phyloP scores from a whole-genome alignment of 495 filamentous ascomycete genomes.

The Penicillium cinerascens region DNA sequence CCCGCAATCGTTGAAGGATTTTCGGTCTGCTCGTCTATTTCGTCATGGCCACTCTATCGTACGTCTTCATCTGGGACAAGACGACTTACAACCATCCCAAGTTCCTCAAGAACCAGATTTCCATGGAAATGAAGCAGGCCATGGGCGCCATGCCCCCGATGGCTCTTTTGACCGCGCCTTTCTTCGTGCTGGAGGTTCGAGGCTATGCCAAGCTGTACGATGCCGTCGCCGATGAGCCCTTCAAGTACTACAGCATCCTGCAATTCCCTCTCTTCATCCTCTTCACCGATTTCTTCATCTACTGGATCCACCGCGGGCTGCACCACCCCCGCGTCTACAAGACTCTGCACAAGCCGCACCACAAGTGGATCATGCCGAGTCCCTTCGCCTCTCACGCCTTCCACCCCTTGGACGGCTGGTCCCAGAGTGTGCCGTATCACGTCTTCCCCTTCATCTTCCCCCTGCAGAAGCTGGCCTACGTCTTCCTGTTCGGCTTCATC shows the following conservation, averaged over 20 bases:
- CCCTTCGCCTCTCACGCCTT: slow-evolving; percentile 91
- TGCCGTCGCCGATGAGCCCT: slow-evolving; percentile 64
- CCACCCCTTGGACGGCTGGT: slow-evolving; percentile 90
- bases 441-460: slow-evolving; percentile 92
- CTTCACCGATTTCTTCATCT: slow-evolving; percentile 93
- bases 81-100: slow-evolving; percentile 85
- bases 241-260: slow-evolving; percentile 69
- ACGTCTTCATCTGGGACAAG: slow-evolving; percentile 92
- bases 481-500: slow-evolving; percentile 84
- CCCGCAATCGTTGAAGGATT: slow-evolving; percentile 51
- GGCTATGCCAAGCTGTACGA: slow-evolving; percentile 90
- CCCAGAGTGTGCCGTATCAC: slow-evolving; percentile 92
- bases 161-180: slow-evolving; percentile 77
- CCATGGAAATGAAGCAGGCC: slow-evolving; percentile 80
- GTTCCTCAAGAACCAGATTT: slow-evolving; percentile 91
- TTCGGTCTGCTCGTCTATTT: slow-evolving; percentile 86
- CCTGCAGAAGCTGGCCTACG: slow-evolving; percentile 84
- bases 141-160: slow-evolving; percentile 73
- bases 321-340: slow-evolving; percentile 86
- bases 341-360: slow-evolving; percentile 90
- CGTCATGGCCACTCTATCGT: slow-evolving; percentile 76
- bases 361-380: slow-evolving; percentile 99
- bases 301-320: slow-evolving; percentile 89
- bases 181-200: slow-evolving; percentile 78
- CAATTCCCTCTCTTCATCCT: slow-evolving; percentile 90